Base-by-base conservation (phyloP, 2,329 filamentous ascomycete genomes). In the Aspergillus pseudotamarii region DNA sequence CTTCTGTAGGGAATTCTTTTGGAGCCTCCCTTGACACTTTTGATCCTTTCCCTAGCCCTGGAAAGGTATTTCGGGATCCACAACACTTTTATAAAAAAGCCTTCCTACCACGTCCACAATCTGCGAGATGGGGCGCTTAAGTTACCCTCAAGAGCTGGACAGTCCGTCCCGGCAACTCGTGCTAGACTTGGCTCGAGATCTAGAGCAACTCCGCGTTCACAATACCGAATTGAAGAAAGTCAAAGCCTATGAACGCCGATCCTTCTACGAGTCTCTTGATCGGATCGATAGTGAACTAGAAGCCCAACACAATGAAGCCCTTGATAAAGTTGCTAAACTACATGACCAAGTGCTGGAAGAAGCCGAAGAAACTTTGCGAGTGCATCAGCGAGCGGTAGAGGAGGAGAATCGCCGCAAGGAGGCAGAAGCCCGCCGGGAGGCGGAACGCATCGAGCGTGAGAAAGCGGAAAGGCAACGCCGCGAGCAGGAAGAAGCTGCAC, bases 271-370 rank as follows among this genome's bases (percentile, higher is more conserved):
- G 26, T 84, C 82, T 28, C 84, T 92, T 32, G 88, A 93, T 63
- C 81, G 82, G 46, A 85, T 88, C 58, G 83, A 86, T 36, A 84
- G 86, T 41, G 88, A 91, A 66, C 86, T 85, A 38, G 88, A 89
- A 72, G 80, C 85, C 57, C 83, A 82, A 60, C 89, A 92, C 72
- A 83, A 85, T 62, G 85, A 88, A 68, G 89, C 90, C 16, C 84
- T 94, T 19, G 86, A 85, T 53, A 85, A 85, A 54, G 89, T 89
- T 4, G 86, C 87, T 56, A 82, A 83, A 16, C 86, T 90, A 71
- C 91, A 93, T 74, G 86, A 91, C 43, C 83, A 86, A 32, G 85
- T 94, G 12, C 83, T 83, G 53, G 78, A 82, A 58, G 81, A 83
- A 57, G 86, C 86, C 4, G 82, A 86, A 70, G 79, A 82, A 23